Base-by-base conservation (phyloP, 2,329 filamentous ascomycete species). In the Arthroderma sp. region DNA sequence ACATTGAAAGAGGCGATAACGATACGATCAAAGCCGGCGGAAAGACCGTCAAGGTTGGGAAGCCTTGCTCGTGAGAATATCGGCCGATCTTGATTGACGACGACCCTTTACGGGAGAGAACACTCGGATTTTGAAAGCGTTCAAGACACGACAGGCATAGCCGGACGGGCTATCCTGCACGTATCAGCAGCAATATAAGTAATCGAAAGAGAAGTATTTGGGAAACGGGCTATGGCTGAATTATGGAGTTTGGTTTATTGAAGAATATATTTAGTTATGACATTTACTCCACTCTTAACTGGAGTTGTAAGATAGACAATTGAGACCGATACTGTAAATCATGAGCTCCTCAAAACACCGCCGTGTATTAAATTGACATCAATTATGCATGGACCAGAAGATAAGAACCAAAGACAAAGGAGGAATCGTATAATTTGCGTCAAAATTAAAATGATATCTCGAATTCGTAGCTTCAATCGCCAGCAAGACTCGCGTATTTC, bases 1-100 rank as follows among this genome's bases (percentile, higher is more conserved):
- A 94, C 52, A 98, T 83, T 29, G 89, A 98, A 64, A 74, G 85
- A 52, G 87, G 91, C 44, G 84, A 96, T 65, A 98, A 98, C 59
- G 87, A 95, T 55, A 85, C 81, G 31, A 78, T 95, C 56, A 93
- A 88, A 65, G 72, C 73, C 2, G 70, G 66, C 1, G 55, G 56
- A 31, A 54, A 63, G 52, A 51, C 55, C 11, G 59, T 66, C 33
- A 66, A 65, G 54, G 57, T 65, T 44, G 61, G 64, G 38, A 66
- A 67, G 53, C 55, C 63, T 38, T 68, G 66, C 48, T 63, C 63
- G 15, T 22, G 15, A 22, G 15, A 22, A 22, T 22, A 22, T 2
- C 15, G 15, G 15, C 15, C 15, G 15, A 22, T 2, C 15, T 22
- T 22, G 15, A 22, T 22, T 22, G 15, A 3, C 15, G 15, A 22